Evolutionary conservation across 2,329 filamentous ascomycete genomes (phyloP).

Genomic region (Beauveria medogensis): DNA sequence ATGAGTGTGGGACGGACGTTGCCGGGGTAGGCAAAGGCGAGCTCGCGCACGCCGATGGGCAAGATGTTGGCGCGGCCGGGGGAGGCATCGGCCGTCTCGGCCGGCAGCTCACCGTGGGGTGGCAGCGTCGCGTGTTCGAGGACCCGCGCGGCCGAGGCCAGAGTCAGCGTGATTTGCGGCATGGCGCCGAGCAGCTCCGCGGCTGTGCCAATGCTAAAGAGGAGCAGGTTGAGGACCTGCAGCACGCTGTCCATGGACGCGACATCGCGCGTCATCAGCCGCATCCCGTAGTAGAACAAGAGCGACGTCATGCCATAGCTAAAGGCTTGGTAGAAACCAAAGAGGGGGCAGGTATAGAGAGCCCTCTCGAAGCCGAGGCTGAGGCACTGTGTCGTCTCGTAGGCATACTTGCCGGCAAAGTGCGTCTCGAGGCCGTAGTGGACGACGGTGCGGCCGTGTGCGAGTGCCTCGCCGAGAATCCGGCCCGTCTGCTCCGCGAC

Average conservation of each 20-base stretch:
- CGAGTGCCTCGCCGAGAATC: conserved; percentile 62
- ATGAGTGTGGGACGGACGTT: conserved; percentile 44
- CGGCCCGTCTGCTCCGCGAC: conserved; percentile 51
- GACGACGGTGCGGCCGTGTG: conserved; percentile 71
- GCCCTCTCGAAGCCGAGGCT: conserved; percentile 58
- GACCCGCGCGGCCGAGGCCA: conserved; percentile 63
- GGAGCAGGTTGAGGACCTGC: conserved; percentile 69
- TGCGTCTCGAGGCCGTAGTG: conserved; percentile 65
- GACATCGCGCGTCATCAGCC: conserved; percentile 45
- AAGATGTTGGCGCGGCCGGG: conserved; percentile 17
- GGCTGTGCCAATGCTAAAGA: conserved; percentile 74
- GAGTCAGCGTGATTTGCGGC: conserved; percentile 70
- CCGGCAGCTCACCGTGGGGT: conserved; percentile 38
- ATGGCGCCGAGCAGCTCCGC: conserved; percentile 63
- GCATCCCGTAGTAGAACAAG: conserved; percentile 75
- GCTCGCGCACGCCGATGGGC: conserved; percentile 40
- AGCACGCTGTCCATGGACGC: conserved; percentile 53
- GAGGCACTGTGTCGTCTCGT: conserved; percentile 44
- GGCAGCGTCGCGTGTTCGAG: conserved; percentile 49
- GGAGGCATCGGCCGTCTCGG: conserved; percentile 18
- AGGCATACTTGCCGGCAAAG: conserved; percentile 57
- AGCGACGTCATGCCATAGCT: conserved; percentile 66
- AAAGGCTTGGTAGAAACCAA: conserved; percentile 68
- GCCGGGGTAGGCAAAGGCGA: conserved; percentile 64
- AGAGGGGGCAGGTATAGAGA: conserved; percentile 59